Evolutionary conservation across 2,329 filamentous ascomycete genomes (phyloP).

Genomic region (Thielaviopsis musarum): DNA sequence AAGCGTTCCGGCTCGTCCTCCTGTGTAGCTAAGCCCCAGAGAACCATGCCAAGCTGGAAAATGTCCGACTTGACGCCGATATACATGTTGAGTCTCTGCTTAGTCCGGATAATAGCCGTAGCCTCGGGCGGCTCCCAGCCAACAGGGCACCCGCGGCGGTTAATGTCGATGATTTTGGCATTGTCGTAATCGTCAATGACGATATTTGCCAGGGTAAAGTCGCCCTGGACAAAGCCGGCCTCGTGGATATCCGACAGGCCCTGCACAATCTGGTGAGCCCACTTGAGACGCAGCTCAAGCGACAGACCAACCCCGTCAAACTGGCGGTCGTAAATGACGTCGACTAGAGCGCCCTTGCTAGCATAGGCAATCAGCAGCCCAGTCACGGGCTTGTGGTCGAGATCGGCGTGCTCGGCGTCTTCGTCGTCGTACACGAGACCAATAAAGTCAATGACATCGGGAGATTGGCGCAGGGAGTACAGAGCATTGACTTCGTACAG

Average conservation of each 20-base stretch:
- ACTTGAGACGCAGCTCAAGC: constrained; percentile 63
- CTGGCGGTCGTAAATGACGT: constrained; percentile 65
- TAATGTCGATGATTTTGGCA: constrained; percentile 97
- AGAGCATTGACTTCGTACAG: constrained; percentile 94
- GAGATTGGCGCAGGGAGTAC: constrained; percentile 54
- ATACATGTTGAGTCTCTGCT: constrained; percentile 86
- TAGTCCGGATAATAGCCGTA: constrained; percentile 65
- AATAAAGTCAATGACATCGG: constrained; percentile 69
- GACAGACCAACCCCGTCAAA: constrained; percentile 27
- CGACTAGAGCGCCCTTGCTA: constrained; percentile 71
- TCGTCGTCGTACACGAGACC: constrained; percentile 83
- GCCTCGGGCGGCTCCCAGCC: constrained; percentile 97
- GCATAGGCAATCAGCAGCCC: constrained; percentile 82
- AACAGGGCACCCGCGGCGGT: constrained; percentile 87
- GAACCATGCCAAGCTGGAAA: constrained; percentile 90
- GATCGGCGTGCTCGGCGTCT: constrained; percentile 25
- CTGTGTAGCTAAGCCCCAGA: constrained; percentile 79
- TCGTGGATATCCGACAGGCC: constrained; percentile 90
- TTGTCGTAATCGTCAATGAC: constrained; percentile 73
- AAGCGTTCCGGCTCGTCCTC: constrained; percentile 80
- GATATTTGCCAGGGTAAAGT: constrained; percentile 94
- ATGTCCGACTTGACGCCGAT: constrained; percentile 96
- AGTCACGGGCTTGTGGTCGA: constrained; percentile 51
- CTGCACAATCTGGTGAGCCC: constrained; percentile 81
- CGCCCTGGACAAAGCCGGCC: constrained; percentile 88